Conservation (phyloP, 2,329 filamentous ascomycete genomes). For the Botryosphaeria dothidea region DNA sequence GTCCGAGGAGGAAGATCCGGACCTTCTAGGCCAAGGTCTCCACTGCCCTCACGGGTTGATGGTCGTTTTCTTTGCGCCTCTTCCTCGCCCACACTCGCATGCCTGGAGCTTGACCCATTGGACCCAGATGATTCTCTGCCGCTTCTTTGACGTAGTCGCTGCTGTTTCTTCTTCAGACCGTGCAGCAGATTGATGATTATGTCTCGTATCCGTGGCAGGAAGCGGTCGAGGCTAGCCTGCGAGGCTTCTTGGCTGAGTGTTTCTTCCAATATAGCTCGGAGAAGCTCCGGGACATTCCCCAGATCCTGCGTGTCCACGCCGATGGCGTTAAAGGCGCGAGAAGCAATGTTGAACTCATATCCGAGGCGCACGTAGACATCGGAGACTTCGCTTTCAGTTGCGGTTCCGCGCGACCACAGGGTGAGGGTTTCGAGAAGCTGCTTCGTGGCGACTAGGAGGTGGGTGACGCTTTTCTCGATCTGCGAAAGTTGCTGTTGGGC, state of each 20-base stretch:
- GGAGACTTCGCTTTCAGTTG: conserved; percentile 92
- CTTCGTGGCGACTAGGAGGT: conserved; percentile 95
- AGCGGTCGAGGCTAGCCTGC: conserved; percentile 88
- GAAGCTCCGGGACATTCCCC: conserved; percentile 88
- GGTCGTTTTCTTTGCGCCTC: conserved; percentile 33
- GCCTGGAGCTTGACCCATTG: conserved; percentile 42
- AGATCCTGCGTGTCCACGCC: conserved; percentile 93
- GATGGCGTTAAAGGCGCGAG: conserved; percentile 93
- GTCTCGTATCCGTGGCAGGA: conserved; percentile 89
- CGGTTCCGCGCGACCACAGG: conserved; percentile 91
- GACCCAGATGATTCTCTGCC: conserved; percentile 47
- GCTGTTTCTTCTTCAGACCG: conserved; percentile 95
- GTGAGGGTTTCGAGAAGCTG: conserved; percentile 96
- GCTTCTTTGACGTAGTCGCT: conserved; percentile 68
- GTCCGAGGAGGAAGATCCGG: conserved; percentile 49
- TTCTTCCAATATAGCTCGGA: conserved; percentile 89
- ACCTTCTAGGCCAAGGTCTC: conserved; percentile 37
- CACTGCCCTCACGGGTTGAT: conserved; percentile 43
- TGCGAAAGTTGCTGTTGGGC: conserved; percentile 80
- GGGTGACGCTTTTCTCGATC: conserved; percentile 98
- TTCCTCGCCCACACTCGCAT: conserved; percentile 33
- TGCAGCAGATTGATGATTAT: conserved; percentile 98
- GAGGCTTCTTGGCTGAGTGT: conserved; percentile 96
- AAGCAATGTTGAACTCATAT: conserved; percentile 99
- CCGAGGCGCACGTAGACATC: conserved; percentile 97